Evolutionary conservation across 2,329 filamentous ascomycete genomes (phyloP).

Genomic region (Penicillium hesseltinei): DNA sequence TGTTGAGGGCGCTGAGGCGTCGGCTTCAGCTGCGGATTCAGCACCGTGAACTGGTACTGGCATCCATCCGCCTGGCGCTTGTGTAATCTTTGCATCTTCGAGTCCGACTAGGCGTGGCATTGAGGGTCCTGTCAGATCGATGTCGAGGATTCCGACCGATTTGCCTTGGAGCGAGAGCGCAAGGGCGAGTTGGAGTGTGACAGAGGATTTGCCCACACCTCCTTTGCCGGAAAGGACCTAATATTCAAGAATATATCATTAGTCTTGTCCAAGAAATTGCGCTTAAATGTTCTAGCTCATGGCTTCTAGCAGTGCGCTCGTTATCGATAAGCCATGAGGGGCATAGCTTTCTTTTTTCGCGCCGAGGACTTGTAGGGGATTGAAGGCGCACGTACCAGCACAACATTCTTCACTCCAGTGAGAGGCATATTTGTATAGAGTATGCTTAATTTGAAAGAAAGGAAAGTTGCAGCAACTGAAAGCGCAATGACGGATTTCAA

Average conservation of each 20-base stretch:
- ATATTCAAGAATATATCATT: slow-evolving; percentile 4
- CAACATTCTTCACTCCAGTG: slow-evolving; percentile 44
- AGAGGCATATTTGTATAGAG: slow-evolving; percentile 36
- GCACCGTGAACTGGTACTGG: slow-evolving; percentile 78
- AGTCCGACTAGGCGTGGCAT: slow-evolving; percentile 94
- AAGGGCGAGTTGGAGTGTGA: slow-evolving; percentile 94
- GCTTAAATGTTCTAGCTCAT: background rate
- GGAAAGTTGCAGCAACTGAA: background rate
- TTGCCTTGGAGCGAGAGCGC: slow-evolving; percentile 81
- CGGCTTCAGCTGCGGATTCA: slow-evolving; percentile 21
- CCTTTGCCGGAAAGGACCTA: slow-evolving; percentile 90
- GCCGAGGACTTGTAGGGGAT: background rate
- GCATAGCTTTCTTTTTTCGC: slow-evolving; percentile 13
- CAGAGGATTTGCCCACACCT: slow-evolving; percentile 94
- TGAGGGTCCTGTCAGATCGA: slow-evolving; percentile 93
- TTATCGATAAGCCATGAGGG: slow-evolving; percentile 43
- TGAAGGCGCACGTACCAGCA: slow-evolving; percentile 35
- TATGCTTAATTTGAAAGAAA: background rate
- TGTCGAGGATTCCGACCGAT: slow-evolving; percentile 90
- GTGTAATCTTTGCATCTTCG: slow-evolving; percentile 83
- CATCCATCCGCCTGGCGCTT: slow-evolving; percentile 88
- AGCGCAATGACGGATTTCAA: slow-evolving; percentile 7
- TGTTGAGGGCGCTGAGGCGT: slow-evolving; percentile 8
- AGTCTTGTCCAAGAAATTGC: background rate
- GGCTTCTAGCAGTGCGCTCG: slow-evolving; percentile 10